These are phyloP conservation scores for Monosporozyma unispora DNA, from an alignment of 805 yeast species.

Conservation along the genomic window DNA sequence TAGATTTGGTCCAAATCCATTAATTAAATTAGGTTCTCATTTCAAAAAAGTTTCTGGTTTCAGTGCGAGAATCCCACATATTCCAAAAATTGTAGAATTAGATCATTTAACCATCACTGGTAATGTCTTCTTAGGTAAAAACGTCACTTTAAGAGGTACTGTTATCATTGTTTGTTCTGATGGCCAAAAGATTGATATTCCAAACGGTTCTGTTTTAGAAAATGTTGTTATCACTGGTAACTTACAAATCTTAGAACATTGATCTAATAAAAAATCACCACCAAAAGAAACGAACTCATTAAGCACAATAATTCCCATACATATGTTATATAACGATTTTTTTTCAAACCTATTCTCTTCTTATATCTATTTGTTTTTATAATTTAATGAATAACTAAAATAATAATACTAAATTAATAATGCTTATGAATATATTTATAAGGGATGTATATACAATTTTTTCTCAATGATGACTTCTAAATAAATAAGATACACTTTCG, in stretches of 20 bases:
- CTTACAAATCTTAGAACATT: conserved; percentile 55
- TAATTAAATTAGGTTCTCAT: conserved; percentile 92
- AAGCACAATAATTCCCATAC: too few species aligned
- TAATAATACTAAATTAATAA: background rate
- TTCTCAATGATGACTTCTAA: conserved; percentile 31
- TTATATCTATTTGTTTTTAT: background rate
- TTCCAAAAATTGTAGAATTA: conserved; percentile 92
- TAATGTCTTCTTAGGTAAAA: conserved; percentile 84
- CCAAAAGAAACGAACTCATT: too few species aligned
- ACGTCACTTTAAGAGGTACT: conserved; percentile 88
- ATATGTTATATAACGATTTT: background rate
- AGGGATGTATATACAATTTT: background rate
- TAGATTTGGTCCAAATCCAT: conserved; percentile 85
- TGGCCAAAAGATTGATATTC: conserved; percentile 94
- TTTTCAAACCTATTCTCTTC: background rate
- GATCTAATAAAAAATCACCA: too few species aligned
- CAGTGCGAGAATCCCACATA: conserved; percentile 68
- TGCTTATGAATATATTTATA: background rate
- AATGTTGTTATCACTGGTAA: conserved; percentile 97
- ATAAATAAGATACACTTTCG: conserved; percentile 72
- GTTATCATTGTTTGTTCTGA: conserved; percentile 96
- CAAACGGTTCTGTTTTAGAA: conserved; percentile 90
- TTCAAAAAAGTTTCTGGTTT: conserved; percentile 92
- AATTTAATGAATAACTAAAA: background rate
- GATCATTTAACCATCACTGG: conserved; percentile 98